A percentile compares a stretch with the other conserved stretches of the same genome.
phyloP scores from a whole-genome alignment of 306 rosid genomes.

The Coriaria nepalensis region DNA sequence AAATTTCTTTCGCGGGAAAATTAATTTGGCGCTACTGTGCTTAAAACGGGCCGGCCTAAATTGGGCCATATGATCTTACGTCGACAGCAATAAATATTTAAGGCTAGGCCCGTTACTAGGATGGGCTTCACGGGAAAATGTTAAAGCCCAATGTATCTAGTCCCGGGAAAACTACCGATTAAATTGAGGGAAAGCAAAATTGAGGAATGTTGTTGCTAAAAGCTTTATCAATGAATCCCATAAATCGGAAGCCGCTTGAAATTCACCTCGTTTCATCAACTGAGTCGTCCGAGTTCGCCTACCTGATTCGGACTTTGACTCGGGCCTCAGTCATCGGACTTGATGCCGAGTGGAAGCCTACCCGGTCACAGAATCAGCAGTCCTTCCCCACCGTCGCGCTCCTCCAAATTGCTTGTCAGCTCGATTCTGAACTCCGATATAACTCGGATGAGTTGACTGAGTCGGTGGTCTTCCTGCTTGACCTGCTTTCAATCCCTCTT shows the following conservation, averaged over 20 bases:
- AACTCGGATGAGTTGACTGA: conserved; percentile 22
- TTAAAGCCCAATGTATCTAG: background rate
- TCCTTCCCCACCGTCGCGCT: conserved; percentile 55
- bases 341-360: conserved; percentile 91
- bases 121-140: background rate
- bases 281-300: conserved; percentile 58
- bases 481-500: conserved; percentile 42
- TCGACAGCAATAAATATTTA: background rate
- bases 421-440: conserved; percentile 11
- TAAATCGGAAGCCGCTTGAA: conserved; percentile 17
- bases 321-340: conserved; percentile 57
- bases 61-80: conserved; percentile 1
- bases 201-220: too few species aligned
- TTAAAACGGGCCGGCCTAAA: background rate
- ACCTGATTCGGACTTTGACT: conserved; percentile 27
- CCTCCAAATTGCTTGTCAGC: conserved; percentile 76
- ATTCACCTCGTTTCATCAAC: conserved; percentile 38
- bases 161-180: background rate
- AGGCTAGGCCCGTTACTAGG: background rate
- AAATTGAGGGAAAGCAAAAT: background rate
- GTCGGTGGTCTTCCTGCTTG: conserved; percentile 53
- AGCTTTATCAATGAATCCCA: conserved; percentile 31
- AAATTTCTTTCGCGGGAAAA: conserved; percentile 25
- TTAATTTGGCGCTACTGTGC: conserved; percentile 22
- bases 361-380: conserved; percentile 25